Conservation (phyloP, 1,284 basidiomycete genomes). For the Phellopilus nigrolimitatus region DNA sequence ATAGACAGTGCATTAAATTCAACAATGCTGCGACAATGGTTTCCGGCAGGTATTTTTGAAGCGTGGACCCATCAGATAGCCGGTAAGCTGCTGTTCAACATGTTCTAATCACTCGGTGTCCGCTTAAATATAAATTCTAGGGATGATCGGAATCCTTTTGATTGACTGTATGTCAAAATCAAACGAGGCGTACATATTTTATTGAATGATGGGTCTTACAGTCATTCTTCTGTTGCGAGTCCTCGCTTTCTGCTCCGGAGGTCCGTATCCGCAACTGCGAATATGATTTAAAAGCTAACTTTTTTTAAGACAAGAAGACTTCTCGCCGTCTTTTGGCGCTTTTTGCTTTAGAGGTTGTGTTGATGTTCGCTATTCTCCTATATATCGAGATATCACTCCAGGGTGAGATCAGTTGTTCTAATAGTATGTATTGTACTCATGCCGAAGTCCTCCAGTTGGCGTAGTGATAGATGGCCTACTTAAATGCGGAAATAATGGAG, state of each 20-base stretch:
- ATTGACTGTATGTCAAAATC: conserved; percentile 6
- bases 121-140: neutral
- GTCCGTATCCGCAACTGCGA: neutral
- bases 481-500: neutral
- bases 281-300: neutral
- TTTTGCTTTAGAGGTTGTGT: neutral
- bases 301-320: neutral
- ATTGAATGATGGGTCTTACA: neutral
- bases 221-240: conserved; percentile 9
- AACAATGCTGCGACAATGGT: too few relatives aligned
- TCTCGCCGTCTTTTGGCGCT: neutral
- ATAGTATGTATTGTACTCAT: neutral
- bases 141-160: conserved; percentile 8
- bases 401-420: too few relatives aligned
- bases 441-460: neutral
- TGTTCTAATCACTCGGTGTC: neutral
- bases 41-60: neutral
- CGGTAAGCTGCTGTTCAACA: neutral
- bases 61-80: conserved; percentile 8
- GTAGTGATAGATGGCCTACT: neutral
- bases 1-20: too few relatives aligned
- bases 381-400: neutral
- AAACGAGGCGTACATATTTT: neutral
- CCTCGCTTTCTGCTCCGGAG: conserved; percentile 1
- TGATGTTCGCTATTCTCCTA: neutral